These are phyloP conservation scores for Yarrowia sp. DNA, from an alignment of 805 yeast genomes.

Conservation along the genomic window DNA sequence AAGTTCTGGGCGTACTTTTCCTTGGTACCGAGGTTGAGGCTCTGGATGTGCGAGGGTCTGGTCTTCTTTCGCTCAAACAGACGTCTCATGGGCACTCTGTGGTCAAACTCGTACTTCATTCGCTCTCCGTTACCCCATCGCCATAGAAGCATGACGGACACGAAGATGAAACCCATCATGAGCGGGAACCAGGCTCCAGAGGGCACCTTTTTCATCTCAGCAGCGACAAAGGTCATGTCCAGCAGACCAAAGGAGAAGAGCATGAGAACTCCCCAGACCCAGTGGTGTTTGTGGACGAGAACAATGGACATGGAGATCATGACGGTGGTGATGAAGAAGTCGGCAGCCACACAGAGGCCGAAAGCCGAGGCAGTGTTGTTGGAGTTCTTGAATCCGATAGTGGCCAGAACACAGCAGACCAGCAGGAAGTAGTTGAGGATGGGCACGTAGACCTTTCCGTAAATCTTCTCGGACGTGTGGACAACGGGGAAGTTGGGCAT, in stretches of 20 bases:
- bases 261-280: conserved; percentile 51
- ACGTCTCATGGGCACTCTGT: conserved; percentile 18
- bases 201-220: conserved; percentile 60
- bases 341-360: conserved; percentile 65
- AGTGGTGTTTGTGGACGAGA: conserved; percentile 55
- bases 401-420: conserved; percentile 59
- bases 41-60: conserved; percentile 16
- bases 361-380: conserved; percentile 61
- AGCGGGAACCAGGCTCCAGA: conserved; percentile 72
- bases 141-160: conserved; percentile 29
- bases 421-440: conserved; percentile 58
- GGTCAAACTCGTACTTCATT: conserved; percentile 33
- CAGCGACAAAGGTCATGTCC: conserved; percentile 56
- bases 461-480: conserved; percentile 55
- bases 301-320: conserved; percentile 57
- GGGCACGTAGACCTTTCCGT: conserved; percentile 64
- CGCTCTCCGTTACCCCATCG: conserved; percentile 29
- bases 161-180: conserved; percentile 37
- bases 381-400: conserved; percentile 56
- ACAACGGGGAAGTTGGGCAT: conserved; percentile 59
- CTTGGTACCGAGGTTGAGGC: conserved; percentile 16
- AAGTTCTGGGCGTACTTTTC: conserved; percentile 14
- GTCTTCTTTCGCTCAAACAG: conserved; percentile 28
- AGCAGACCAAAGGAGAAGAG: conserved; percentile 56
- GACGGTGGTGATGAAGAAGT: conserved; percentile 60